Conservation (phyloP, 1,284 basidiomycete genomes). For the Apiotrichum siamense region DNA sequence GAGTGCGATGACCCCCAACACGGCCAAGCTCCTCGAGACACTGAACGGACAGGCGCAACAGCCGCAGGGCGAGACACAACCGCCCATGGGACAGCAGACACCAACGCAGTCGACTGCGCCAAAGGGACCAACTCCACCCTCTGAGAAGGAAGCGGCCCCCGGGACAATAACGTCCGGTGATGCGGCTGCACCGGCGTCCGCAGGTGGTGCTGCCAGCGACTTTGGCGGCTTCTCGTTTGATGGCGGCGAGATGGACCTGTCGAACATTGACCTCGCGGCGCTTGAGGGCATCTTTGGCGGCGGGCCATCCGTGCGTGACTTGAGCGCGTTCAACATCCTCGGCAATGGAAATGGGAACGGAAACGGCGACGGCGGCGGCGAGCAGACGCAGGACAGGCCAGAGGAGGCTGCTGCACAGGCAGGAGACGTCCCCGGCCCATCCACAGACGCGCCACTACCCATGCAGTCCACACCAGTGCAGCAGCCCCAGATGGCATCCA, state of each 20-base stretch:
- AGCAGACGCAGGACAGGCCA: background rate
- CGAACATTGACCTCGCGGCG: constrained; percentile 11
- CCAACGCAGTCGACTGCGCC: background rate
- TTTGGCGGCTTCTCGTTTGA: constrained; percentile 12
- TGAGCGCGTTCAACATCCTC: background rate
- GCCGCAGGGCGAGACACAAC: background rate
- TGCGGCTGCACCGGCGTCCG: background rate
- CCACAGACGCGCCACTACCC: no score
- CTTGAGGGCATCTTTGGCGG: constrained; percentile 12
- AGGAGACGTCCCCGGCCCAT: no score
- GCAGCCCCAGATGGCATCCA: no score
- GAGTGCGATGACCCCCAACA: constrained; percentile 17
- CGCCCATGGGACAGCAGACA: no score
- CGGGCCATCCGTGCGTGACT: background rate
- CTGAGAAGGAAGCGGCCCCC: no score
- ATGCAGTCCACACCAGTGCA: background rate
- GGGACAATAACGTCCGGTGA: no score
- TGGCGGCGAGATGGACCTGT: constrained; percentile 11
- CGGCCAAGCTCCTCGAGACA: constrained; percentile 14
- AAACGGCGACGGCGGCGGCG: no score
- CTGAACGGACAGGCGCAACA: constrained; percentile 1
- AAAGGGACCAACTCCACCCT: no score
- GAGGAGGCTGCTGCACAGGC: background rate
- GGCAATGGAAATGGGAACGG: background rate
- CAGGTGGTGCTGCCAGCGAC: background rate